These are phyloP conservation scores for Peronospora belbahrii DNA, from an alignment of 352 stramenopile genomes.

Conservation along the genomic window DNA sequence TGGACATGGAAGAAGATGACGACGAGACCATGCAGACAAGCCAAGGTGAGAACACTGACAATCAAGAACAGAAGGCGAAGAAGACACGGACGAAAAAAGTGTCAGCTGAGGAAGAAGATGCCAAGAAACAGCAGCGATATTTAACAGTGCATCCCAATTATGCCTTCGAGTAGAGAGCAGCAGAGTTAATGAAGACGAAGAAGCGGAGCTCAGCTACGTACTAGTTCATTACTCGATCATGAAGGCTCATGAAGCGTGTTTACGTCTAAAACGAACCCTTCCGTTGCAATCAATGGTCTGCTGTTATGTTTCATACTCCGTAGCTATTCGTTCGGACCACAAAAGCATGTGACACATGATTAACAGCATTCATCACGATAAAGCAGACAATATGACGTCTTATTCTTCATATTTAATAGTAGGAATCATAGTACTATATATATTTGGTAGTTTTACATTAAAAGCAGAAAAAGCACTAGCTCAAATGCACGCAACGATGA, in stretches of 20 bases:
- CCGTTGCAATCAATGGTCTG: slow-evolving; percentile 35
- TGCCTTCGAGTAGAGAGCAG: slow-evolving; percentile 45
- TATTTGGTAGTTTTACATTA: no score
- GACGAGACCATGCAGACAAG: slow-evolving; percentile 14
- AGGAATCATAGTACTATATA: slow-evolving; percentile 37
- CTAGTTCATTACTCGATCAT: slow-evolving; percentile 58
- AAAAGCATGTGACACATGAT: no score
- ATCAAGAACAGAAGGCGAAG: slow-evolving; percentile 14
- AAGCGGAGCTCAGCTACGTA: no score
- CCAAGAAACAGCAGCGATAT: slow-evolving; percentile 59
- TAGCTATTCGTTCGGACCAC: no score
- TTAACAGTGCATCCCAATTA: slow-evolving; percentile 79
- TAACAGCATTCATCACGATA: no score
- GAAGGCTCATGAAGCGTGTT: slow-evolving; percentile 73
- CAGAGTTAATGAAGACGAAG: slow-evolving; percentile 19
- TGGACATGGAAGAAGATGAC: slow-evolving; percentile 54
- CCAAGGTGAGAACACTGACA: slow-evolving; percentile 11
- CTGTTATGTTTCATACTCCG: slow-evolving; percentile 64
- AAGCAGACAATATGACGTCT: slow-evolving; percentile 26
- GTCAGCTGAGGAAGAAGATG: slow-evolving; percentile 39
- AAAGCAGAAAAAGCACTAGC: no score
- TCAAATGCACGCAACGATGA: no score
- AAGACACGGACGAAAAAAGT: slow-evolving; percentile 29
- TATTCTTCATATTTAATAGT: slow-evolving; percentile 27
- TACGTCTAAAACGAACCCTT: slow-evolving; percentile 33